A percentile compares a stretch with the other conserved stretches of the same genome.
phyloP scores from a whole-genome alignment of 345 rosid species.

The Atalantia buxifolia region DNA sequence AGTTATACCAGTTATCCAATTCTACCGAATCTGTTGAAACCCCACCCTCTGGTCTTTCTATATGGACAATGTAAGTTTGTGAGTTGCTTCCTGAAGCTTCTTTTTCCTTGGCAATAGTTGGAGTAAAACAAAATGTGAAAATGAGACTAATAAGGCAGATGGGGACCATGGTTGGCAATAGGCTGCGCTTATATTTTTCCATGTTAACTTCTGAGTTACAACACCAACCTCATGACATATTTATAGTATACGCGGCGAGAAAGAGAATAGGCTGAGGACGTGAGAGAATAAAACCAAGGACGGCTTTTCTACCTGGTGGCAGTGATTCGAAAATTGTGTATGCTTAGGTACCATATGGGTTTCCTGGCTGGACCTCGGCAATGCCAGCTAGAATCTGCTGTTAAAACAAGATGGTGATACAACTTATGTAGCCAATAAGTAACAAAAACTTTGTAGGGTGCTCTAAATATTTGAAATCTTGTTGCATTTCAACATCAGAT shows the following conservation, averaged over 20 bases:
- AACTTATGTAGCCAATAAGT: neutral
- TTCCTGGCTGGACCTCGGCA: neutral
- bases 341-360: neutral
- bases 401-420: neutral
- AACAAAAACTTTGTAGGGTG: neutral
- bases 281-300: neutral
- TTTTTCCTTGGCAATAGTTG: slow-evolving; percentile 3
- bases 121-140: slow-evolving; percentile 17
- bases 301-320: too few relatives aligned
- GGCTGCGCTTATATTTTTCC: slow-evolving; percentile 1
- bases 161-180: slow-evolving; percentile 7
- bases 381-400: neutral
- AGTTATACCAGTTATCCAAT: slow-evolving; percentile 28
- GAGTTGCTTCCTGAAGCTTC: neutral
- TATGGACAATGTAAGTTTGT: slow-evolving; percentile 32
- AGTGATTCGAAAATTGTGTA: neutral
- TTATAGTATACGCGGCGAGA: slow-evolving; percentile 8
- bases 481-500: neutral
- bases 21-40: neutral
- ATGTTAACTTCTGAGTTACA: neutral
- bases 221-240: neutral
- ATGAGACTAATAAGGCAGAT: slow-evolving; percentile 12
- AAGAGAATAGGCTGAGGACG: neutral
- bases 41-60: slow-evolving; percentile 19
- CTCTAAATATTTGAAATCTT: neutral